Evolutionary conservation across 2,329 filamentous ascomycete species (phyloP), one percentile per base, ranked within the genome.

Genomic region (Penicillium sp.): DNA sequence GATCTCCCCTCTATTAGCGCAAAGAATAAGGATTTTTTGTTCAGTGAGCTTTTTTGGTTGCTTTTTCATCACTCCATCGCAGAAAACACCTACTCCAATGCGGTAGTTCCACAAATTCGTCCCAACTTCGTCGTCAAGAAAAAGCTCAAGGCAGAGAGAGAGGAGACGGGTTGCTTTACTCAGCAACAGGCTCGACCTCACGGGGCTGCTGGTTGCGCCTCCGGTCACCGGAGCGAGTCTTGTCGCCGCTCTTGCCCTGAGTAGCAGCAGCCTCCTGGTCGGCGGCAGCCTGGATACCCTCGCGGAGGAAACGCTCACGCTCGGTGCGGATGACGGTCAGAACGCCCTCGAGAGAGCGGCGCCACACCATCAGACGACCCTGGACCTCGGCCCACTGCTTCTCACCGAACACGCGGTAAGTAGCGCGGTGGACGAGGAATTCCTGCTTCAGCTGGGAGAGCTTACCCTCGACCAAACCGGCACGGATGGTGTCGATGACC

Each of bases 361-460:
- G 88, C 94, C 94, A 98, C 76, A 92, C 90, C 79, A 96, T 93
- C 70, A 99, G 82, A 62, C 94, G 86, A 64, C 90, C 91, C 61
- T 92, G 90, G 55, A 99, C 89, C 82, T 99, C 94, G 69, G 90
- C 87, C 92, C 96, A 99, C 82, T 99, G 95, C 84, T 96, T 96
- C 82, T 96, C 92, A 69, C 92, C 92, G 73, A 99, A 99, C 55
- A 97, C 93, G 62, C 95, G 89, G 85, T 98, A 97, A 60, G 92
- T 96, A 70, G 92, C 92, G 75, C 95, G 88, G 83, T 99, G 95
- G 62, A 99, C 92, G 55, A 97, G 84, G 84, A 99, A 98, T 64
- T 94, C 90, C 75, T 91, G 87, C 76, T 92, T 92, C 75, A 94
- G 85, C 81, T 99, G 95, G 59, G 90, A 95, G 68, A 99, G 87